Percentiles rank a stretch among this genome's conserved stretches.
phyloP scores from a whole-genome alignment of 176 grass and related monocot species.

The Rhipidocladum racemiflorum region DNA sequence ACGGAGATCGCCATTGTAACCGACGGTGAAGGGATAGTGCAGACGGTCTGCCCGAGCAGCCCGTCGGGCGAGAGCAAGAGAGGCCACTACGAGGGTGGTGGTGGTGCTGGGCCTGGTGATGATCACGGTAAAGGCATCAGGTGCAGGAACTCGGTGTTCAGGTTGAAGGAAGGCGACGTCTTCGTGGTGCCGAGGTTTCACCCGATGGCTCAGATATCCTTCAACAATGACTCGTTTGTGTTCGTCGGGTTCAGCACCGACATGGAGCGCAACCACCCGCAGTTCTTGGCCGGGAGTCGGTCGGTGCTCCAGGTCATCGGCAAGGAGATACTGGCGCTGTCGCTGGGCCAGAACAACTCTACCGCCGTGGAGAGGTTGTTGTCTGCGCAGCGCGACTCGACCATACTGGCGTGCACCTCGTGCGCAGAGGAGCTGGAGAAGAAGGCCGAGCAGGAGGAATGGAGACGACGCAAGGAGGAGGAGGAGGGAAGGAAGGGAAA shows the following conservation, averaged over 20 bases:
- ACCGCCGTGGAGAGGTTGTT: slow-evolving; percentile 47
- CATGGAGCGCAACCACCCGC: slow-evolving; percentile 66
- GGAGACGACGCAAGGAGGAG: not conserved
- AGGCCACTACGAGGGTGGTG: not conserved
- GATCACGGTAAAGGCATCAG: not conserved
- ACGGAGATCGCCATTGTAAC: slow-evolving; percentile 73
- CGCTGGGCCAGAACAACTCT: slow-evolving; percentile 50
- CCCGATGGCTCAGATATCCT: slow-evolving; percentile 86
- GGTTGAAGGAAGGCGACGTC: slow-evolving; percentile 71
- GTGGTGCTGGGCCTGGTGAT: not conserved
- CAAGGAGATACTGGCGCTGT: slow-evolving; percentile 43
- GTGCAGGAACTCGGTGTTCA: slow-evolving; percentile 56
- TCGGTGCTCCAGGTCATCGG: slow-evolving; percentile 60
- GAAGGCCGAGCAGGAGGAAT: slow-evolving; percentile 4
- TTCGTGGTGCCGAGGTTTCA: slow-evolving; percentile 74
- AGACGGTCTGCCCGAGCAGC: slow-evolving; percentile 59
- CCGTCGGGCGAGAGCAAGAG: slow-evolving; percentile 6
- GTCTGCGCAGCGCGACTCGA: slow-evolving; percentile 39
- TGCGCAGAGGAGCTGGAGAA: slow-evolving; percentile 71
- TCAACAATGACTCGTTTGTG: slow-evolving; percentile 77
- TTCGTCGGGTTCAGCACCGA: slow-evolving; percentile 86
- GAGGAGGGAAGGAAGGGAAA: not conserved
- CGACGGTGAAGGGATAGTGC: slow-evolving; percentile 62
- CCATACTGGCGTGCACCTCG: slow-evolving; percentile 73
- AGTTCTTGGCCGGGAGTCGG: slow-evolving; percentile 61